These are phyloP conservation scores for Nakazawaea laoshanensis DNA, from an alignment of 805 yeast species.

Conservation along the genomic window DNA sequence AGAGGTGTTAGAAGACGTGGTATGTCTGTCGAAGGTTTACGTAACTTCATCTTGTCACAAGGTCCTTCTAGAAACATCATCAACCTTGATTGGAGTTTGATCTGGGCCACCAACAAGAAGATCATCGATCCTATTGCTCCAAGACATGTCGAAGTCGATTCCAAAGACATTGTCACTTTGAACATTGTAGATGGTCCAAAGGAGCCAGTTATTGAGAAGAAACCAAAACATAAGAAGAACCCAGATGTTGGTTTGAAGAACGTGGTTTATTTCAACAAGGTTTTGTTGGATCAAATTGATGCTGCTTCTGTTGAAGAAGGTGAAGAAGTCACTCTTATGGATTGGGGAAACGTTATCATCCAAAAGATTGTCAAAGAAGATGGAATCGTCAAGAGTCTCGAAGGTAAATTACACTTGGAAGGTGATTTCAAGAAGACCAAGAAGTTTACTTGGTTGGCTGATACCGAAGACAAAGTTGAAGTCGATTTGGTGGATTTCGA, in stretches of 20 bases:
- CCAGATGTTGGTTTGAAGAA: constrained; percentile 82
- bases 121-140: constrained; percentile 96
- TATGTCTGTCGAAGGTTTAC: constrained; percentile 96
- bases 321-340: constrained; percentile 97
- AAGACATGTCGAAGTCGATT: constrained; percentile 78
- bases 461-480: constrained; percentile 59
- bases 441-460: constrained; percentile 92
- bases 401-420: constrained; percentile 77
- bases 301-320: constrained; percentile 58
- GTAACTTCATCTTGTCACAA: constrained; percentile 87
- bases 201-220: constrained; percentile 53
- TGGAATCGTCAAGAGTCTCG: constrained; percentile 48
- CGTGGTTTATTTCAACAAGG: constrained; percentile 54
- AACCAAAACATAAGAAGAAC: constrained; percentile 93
- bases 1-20: constrained; percentile 99
- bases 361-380: constrained; percentile 61
- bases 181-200: constrained; percentile 63
- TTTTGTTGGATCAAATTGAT: constrained; percentile 82
- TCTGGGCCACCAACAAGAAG: constrained; percentile 97
- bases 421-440: constrained; percentile 97
- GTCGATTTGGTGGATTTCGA: constrained; percentile 88
- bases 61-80: constrained; percentile 98
- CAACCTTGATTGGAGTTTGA: constrained; percentile 94
- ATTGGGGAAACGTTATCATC: constrained; percentile 93
- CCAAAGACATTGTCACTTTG: constrained; percentile 59